A percentile compares a stretch with the other conserved stretches of the same genome.
phyloP scores from a whole-genome alignment of 345 rosid species.

The Pseudoturritis turrita region DNA sequence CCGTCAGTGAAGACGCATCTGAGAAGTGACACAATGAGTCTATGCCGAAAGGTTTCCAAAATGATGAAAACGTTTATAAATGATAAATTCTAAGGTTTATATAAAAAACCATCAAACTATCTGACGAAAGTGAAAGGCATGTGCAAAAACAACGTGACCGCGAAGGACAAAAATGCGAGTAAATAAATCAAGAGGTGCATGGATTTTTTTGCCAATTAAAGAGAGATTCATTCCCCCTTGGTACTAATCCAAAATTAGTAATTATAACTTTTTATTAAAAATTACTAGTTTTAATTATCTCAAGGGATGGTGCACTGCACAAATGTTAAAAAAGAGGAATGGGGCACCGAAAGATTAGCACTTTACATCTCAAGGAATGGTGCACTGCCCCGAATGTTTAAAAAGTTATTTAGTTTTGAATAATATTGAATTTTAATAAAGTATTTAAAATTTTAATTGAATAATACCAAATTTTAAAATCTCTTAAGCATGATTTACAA shows the following conservation, averaged over 20 bases:
- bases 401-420: too few species aligned
- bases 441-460: too few species aligned
- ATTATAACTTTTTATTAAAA: not conserved
- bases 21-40: not conserved
- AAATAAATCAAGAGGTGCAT: conserved; percentile 10
- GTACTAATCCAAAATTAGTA: conserved; percentile 17
- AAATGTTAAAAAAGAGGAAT: not conserved
- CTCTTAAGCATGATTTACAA: too few species aligned
- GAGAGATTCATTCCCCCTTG: conserved; percentile 29
- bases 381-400: too few species aligned
- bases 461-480: too few species aligned
- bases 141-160: conserved; percentile 19
- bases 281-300: not conserved
- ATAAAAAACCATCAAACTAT: not conserved
- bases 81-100: not conserved
- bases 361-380: too few species aligned
- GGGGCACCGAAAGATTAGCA: conserved; percentile 5
- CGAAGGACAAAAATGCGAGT: not conserved
- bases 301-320: not conserved
- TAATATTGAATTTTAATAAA: too few species aligned
- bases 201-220: conserved; percentile 17
- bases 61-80: conserved; percentile 23
- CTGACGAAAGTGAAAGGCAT: conserved; percentile 22
- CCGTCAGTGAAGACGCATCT: too few species aligned
- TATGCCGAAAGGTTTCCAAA: conserved; percentile 22